phyloP scores from a whole-genome alignment of 2,329 filamentous ascomycete species.

The Colletotrichum sp. region DNA sequence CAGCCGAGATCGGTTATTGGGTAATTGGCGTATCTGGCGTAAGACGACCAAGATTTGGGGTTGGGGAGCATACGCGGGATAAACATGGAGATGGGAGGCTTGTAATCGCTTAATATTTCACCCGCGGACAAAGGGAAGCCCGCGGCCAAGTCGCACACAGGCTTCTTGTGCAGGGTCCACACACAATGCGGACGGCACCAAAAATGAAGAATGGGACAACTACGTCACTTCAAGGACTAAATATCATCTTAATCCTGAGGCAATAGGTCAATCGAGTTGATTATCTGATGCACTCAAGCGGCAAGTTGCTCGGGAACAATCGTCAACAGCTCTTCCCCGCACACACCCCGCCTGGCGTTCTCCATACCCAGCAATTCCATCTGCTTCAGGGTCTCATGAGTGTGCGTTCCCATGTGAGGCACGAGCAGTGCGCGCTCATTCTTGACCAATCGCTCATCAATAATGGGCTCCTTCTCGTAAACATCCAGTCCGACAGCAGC shows the following conservation, averaged over 20 bases:
- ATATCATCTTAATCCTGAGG: neutral
- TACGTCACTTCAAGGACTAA: neutral
- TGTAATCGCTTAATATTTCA: neutral
- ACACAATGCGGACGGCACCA: neutral
- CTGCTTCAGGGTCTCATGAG: conserved; percentile 50
- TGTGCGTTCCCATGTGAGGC: conserved; percentile 73
- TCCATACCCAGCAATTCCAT: conserved; percentile 33
- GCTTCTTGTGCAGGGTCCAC: neutral
- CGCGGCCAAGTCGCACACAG: neutral
- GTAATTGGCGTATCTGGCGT: neutral
- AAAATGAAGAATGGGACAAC: neutral
- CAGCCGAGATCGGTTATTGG: neutral
- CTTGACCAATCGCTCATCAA: conserved; percentile 63
- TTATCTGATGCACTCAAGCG: neutral
- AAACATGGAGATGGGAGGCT: neutral
- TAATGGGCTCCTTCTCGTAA: conserved; percentile 61
- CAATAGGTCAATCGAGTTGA: neutral
- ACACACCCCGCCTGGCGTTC: conserved; percentile 26
- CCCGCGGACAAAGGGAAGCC: conserved; percentile 4
- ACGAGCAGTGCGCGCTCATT: conserved; percentile 67
- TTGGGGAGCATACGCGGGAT: neutral
- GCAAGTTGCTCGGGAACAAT: conserved; percentile 8
- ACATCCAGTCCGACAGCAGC: conserved; percentile 61
- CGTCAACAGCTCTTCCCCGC: conserved; percentile 20
- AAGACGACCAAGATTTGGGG: neutral